phyloP scores from a whole-genome alignment of 208 protist species.

The Wallacemonas collosoma region DNA sequence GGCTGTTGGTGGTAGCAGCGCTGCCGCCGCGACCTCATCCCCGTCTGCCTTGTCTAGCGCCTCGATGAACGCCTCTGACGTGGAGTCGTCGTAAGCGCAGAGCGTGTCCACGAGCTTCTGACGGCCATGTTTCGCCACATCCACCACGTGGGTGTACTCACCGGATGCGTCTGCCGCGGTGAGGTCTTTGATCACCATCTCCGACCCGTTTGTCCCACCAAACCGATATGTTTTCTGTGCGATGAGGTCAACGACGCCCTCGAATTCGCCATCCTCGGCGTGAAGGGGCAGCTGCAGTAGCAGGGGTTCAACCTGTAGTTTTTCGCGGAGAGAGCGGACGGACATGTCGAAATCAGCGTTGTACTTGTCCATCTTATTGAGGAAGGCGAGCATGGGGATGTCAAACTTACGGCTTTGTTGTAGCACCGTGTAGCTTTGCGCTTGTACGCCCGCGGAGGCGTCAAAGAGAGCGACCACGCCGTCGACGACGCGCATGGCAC shows the following conservation, averaged over 20 bases:
- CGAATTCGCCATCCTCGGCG: conserved; percentile 72
- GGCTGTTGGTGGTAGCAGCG: conserved; percentile 44
- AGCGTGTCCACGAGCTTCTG: conserved; percentile 66
- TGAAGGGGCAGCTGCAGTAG: conserved; percentile 91
- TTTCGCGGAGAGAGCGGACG: conserved; percentile 71
- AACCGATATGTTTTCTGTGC: conserved; percentile 68
- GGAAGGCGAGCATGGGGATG: conserved; percentile 87
- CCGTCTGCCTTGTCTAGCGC: conserved; percentile 67
- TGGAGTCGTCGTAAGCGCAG: conserved; percentile 62
- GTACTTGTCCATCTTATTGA: conserved; percentile 97
- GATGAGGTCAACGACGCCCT: conserved; percentile 89
- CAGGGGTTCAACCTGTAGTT: conserved; percentile 84
- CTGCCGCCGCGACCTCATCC: conserved; percentile 72
- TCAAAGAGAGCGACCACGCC: conserved; percentile 96
- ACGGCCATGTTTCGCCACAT: conserved; percentile 36
- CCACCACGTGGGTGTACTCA: conserved; percentile 51
- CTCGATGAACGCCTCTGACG: conserved; percentile 72
- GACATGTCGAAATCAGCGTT: conserved; percentile 84
- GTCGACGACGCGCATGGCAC: conserved; percentile 96
- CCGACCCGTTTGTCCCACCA: conserved; percentile 53
- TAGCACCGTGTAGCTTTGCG: conserved; percentile 91
- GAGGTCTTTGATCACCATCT: conserved; percentile 29
- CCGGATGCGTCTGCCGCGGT: background rate
- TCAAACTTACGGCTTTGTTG: conserved; percentile 85
- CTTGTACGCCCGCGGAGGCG: conserved; percentile 95